Conservation (phyloP, 2,329 filamentous ascomycete species). For the Aspergillus vadensis region DNA sequence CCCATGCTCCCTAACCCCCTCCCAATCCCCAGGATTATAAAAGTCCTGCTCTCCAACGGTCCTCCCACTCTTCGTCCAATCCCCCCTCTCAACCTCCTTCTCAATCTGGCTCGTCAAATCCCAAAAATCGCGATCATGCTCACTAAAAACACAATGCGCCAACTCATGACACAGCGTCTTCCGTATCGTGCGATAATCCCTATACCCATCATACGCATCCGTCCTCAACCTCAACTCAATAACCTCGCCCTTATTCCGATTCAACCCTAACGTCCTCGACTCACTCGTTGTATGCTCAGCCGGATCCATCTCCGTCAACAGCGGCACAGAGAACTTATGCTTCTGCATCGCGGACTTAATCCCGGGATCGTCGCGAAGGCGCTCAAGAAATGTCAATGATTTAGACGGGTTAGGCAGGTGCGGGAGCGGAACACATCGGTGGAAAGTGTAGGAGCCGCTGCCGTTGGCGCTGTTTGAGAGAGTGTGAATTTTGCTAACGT, state of each 20-base stretch:
- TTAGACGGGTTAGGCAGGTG: conserved; percentile 76
- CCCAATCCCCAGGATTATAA: conserved; percentile 60
- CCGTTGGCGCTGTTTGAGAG: conserved; percentile 24
- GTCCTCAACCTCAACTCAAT: conserved; percentile 91
- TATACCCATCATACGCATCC: conserved; percentile 89
- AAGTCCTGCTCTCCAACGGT: conserved; percentile 62
- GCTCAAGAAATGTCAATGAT: conserved; percentile 70
- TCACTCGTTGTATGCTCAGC: conserved; percentile 78
- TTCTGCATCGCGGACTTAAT: conserved; percentile 81
- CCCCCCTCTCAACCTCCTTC: conserved; percentile 75
- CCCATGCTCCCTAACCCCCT: conserved; percentile 52
- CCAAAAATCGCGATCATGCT: conserved; percentile 89
- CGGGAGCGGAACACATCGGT: conserved; percentile 70
- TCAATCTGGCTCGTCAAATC: conserved; percentile 84
- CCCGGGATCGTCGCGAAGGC: conserved; percentile 78
- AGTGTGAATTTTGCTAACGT: conserved; percentile 29
- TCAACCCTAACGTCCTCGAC: conserved; percentile 80
- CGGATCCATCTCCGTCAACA: conserved; percentile 96
- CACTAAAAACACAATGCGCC: conserved; percentile 83
- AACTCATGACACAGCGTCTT: conserved; percentile 94
- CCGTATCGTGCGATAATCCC: conserved; percentile 88
- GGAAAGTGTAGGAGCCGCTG: conserved; percentile 74
- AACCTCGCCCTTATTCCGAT: conserved; percentile 82
- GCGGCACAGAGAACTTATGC: conserved; percentile 79
- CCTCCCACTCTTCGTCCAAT: conserved; percentile 73